A percentile compares a stretch with the other conserved stretches of the same genome.
phyloP scores from a whole-genome alignment of 768 basidiomycete species.

The Lentinus brumalis region DNA sequence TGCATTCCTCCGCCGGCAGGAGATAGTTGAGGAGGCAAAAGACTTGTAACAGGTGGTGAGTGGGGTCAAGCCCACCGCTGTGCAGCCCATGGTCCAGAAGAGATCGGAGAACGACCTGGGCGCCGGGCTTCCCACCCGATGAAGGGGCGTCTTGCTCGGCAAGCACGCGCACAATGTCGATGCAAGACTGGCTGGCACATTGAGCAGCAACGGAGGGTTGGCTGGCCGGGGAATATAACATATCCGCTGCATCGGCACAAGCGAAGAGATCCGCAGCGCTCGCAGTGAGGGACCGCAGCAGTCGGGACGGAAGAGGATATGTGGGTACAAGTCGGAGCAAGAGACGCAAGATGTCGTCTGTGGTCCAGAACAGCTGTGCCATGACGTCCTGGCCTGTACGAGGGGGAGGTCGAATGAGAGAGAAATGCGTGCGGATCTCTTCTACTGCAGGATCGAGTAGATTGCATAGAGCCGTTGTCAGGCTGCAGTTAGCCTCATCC shows the following conservation, averaged over 20 bases:
- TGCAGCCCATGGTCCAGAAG: constrained; percentile 53
- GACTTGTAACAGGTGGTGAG: constrained; percentile 54
- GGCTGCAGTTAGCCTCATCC: constrained; percentile 58
- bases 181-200: constrained; percentile 50
- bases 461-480: constrained; percentile 58
- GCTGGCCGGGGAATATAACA: constrained; percentile 41
- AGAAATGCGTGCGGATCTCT: constrained; percentile 59
- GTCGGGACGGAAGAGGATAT: constrained; percentile 54
- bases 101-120: constrained; percentile 55
- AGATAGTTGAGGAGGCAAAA: constrained; percentile 59
- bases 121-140: constrained; percentile 41
- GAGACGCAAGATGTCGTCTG: constrained; percentile 56
- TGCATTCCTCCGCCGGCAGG: constrained; percentile 42
- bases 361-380: constrained; percentile 57
- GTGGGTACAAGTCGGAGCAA: constrained; percentile 46
- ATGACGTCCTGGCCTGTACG: constrained; percentile 42
- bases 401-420: constrained; percentile 33
- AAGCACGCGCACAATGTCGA: constrained; percentile 48
- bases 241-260: constrained; percentile 50
- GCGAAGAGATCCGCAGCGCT: constrained; percentile 57
- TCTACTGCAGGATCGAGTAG: constrained; percentile 48
- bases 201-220: constrained; percentile 45
- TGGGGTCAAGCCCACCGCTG: constrained; percentile 53
- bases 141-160: constrained; percentile 34
- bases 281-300: constrained; percentile 45